Evolutionary conservation across 148 eudicot genomes (phyloP).

Genomic region (Cornus florida): DNA sequence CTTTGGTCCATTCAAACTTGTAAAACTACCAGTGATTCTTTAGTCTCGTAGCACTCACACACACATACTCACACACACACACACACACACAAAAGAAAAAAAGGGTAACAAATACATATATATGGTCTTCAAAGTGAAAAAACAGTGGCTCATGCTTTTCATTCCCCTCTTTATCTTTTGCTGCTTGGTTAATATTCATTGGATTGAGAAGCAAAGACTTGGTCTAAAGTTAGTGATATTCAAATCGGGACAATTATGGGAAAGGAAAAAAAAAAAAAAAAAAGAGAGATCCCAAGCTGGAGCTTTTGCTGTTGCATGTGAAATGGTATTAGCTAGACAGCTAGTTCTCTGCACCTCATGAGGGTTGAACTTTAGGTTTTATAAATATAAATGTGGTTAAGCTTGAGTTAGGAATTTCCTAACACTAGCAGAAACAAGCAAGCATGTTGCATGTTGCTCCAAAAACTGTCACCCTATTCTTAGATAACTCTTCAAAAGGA

Average conservation of each 20-base stretch:
- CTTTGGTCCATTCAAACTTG: slow-evolving; percentile 45
- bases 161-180: not conserved
- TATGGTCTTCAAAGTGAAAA: not conserved
- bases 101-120: not conserved
- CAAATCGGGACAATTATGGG: slow-evolving; percentile 9
- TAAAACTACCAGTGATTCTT: slow-evolving; percentile 19
- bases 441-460: too few relatives aligned
- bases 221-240: slow-evolving; percentile 25
- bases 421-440: too few relatives aligned
- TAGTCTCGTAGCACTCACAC: slow-evolving; percentile 9
- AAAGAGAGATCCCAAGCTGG: not conserved
- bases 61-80: not conserved
- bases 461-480: too few relatives aligned
- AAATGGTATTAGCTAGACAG: not conserved
- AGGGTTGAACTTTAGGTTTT: too few relatives aligned
- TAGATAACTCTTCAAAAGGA: too few relatives aligned
- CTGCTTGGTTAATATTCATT: not conserved
- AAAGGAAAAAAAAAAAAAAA: slow-evolving; percentile 8
- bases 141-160: not conserved
- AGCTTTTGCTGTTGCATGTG: not conserved
- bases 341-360: not conserved
- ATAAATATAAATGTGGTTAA: too few relatives aligned
- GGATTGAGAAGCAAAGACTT: slow-evolving; percentile 18
- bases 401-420: too few relatives aligned
- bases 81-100: not conserved